Evolutionary conservation across 208 protist species (phyloP), one percentile per base, ranked within the genome.

Genomic region (Trypanosoma cruzi): DNA sequence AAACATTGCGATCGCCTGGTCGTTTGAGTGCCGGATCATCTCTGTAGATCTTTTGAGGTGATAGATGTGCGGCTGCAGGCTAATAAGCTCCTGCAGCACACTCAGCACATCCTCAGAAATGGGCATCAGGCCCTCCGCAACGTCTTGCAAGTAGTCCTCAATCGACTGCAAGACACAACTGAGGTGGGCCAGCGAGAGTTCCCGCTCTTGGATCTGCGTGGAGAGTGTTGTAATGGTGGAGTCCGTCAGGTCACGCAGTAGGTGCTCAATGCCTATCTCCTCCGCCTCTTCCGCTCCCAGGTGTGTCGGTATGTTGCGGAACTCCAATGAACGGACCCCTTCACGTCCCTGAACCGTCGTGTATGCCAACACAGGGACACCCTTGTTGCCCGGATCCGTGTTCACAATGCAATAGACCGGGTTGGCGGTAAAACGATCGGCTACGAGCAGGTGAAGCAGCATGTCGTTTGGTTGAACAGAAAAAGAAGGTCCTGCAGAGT

Each of bases 241-340:
- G 75, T 98, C 96, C 32, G 98, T 98, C 52, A 99, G 88, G 81
- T 99, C 98, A 34, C 99, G 92, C 42, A 99, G 85, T 40, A 99
- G 89, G 82, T 99, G 99, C 80, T 99, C 99, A 24, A 99, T 99
- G 65, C 99, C 99, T 58, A 99, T 98, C 77, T 99, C 98, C 85
- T 99, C 99, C 44, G 98, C 98, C 80, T 99, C 97, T 56, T 98
- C 81, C 28, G 98, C 97, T 22, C 97, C 97, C 18, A 99, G 98
- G 68, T 92, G 86, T 24, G 94, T 97, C 2, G 88, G 82, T 44
- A 97, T 91, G 78, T 97, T 94, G 69, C 87, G 88, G 75, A 97
- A 97, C 77, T 95, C 88, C 36, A 97, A 68, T 56, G 88, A 81
- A 24, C 85, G 89, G 50, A 77, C 40, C 75, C 89, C 85, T 42